These are phyloP conservation scores for Ensete ventricosum DNA, from an alignment of 176 grass and related monocot species.

Conservation along the genomic window DNA sequence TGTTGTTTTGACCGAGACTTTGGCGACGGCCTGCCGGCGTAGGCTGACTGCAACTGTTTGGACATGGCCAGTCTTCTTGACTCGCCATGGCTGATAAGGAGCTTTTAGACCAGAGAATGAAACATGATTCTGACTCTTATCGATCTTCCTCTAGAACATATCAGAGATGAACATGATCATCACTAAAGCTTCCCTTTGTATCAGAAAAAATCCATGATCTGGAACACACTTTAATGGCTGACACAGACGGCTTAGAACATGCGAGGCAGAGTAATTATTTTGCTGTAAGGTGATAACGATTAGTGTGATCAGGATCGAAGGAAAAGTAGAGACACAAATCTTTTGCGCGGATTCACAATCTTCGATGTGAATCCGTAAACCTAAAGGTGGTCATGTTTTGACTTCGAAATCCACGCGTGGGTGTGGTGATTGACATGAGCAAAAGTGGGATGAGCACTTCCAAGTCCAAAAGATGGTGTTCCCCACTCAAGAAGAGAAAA, in stretches of 20 bases:
- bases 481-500: neutral
- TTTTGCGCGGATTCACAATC: neutral
- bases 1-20: neutral
- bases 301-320: neutral
- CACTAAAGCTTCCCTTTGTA: neutral
- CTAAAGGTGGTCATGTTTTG: neutral
- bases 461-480: neutral
- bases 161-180: too few species aligned
- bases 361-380: too few species aligned
- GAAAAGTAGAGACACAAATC: neutral
- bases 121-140: too few species aligned
- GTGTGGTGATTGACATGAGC: neutral
- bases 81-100: too few species aligned
- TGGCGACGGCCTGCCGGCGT: too few species aligned
- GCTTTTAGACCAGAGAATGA: too few species aligned
- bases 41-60: neutral
- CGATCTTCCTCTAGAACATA: too few species aligned
- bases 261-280: neutral
- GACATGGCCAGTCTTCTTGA: neutral
- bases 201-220: neutral
- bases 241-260: too few species aligned
- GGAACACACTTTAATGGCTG: too few species aligned
- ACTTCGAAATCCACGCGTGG: neutral
- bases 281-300: too few species aligned
- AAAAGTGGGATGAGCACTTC: neutral